These are phyloP conservation scores for Tolypocladium nubicola DNA, from an alignment of 2,329 filamentous ascomycete genomes.

Conservation along the genomic window DNA sequence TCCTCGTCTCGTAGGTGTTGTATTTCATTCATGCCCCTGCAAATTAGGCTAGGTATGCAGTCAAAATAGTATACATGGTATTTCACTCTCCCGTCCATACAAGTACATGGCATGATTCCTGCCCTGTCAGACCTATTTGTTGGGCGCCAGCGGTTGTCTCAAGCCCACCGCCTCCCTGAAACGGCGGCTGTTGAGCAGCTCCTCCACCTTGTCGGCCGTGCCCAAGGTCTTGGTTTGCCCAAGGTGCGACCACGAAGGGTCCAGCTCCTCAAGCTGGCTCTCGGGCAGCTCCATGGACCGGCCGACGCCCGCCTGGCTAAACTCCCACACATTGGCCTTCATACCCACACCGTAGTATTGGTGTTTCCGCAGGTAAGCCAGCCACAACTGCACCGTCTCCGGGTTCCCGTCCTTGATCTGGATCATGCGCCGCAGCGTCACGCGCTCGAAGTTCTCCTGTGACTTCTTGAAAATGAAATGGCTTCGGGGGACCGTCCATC, in stretches of 20 bases:
- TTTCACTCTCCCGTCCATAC: background rate
- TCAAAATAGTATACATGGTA: background rate
- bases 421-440: constrained; percentile 75
- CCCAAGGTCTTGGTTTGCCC: constrained; percentile 39
- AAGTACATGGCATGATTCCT: background rate
- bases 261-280: constrained; percentile 21
- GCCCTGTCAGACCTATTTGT: background rate
- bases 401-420: constrained; percentile 89
- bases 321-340: constrained; percentile 97
- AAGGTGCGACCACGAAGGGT: constrained; percentile 44
- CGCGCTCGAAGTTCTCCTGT: constrained; percentile 94
- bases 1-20: background rate
- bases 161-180: constrained; percentile 28
- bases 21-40: background rate
- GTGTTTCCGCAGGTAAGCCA: constrained; percentile 85
- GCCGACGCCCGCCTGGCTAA: constrained; percentile 52
- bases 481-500: constrained; percentile 84
- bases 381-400: constrained; percentile 81
- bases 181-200: constrained; percentile 42
- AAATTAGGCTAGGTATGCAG: background rate
- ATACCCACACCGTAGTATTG: constrained; percentile 95
- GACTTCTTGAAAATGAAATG: constrained; percentile 96
- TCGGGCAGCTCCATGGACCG: constrained; percentile 14
- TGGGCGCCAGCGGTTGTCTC: constrained; percentile 7
- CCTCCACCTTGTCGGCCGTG: constrained; percentile 44